phyloP scores from a whole-genome alignment of 2,329 filamentous ascomycete species.

The Aspergillus sp. region DNA sequence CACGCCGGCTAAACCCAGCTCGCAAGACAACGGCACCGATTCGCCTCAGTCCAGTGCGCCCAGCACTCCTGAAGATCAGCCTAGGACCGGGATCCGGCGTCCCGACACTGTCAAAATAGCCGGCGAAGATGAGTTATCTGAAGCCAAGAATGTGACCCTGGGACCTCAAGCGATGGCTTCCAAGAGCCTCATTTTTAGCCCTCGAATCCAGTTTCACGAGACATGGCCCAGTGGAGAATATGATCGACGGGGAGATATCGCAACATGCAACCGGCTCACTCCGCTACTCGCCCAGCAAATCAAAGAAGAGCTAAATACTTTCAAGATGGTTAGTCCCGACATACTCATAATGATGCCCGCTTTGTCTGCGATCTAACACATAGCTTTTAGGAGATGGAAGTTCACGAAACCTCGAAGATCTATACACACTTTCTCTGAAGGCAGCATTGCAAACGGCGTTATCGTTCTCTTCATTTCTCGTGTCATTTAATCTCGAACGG shows the following conservation, averaged over 20 bases:
- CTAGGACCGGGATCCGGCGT: constrained; percentile 60
- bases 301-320: constrained; percentile 98
- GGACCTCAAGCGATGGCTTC: constrained; percentile 61
- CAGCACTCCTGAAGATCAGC: constrained; percentile 79
- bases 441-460: constrained; percentile 32
- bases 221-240: constrained; percentile 96
- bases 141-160: constrained; percentile 74
- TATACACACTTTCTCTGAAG: constrained; percentile 99
- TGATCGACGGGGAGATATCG: constrained; percentile 91
- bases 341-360: neutral
- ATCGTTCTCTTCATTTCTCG: constrained; percentile 17
- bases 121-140: constrained; percentile 81
- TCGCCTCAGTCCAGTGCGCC: constrained; percentile 83
- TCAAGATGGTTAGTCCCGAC: constrained; percentile 81
- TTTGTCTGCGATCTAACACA: constrained; percentile 38
- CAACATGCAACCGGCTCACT: constrained; percentile 95
- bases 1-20: constrained; percentile 65
- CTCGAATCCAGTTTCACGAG: constrained; percentile 90
- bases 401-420: constrained; percentile 97
- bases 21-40: constrained; percentile 65
- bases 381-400: constrained; percentile 86
- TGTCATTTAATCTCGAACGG: constrained; percentile 19
- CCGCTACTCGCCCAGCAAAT: constrained; percentile 98
- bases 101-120: constrained; percentile 71
- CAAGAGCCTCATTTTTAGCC: constrained; percentile 74